A percentile compares a stretch with the other conserved stretches of the same genome.
phyloP scores from a whole-genome alignment of 768 basidiomycete genomes.

The Agrocybe praecox region DNA sequence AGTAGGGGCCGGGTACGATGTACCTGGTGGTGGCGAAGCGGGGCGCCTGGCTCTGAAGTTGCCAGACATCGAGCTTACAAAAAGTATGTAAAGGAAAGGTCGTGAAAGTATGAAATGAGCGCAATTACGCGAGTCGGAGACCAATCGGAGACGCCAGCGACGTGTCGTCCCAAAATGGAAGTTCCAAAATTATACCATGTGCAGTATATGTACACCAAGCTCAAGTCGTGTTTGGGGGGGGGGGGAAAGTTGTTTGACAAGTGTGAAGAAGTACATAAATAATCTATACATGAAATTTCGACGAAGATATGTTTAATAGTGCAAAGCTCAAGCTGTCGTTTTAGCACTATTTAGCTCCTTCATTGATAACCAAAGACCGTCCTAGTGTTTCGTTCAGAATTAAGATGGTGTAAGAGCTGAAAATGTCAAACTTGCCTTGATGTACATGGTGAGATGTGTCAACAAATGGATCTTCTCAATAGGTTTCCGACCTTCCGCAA shows the following conservation, averaged over 20 bases:
- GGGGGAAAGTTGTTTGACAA: no score
- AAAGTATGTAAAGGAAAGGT: conserved; percentile 6
- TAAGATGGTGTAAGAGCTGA: conserved; percentile 4
- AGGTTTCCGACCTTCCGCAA: conserved; percentile 30
- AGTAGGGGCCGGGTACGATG: conserved; percentile 33
- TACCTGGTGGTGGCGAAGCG: conserved; percentile 62
- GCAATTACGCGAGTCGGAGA: background rate
- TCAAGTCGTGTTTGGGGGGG: no score
- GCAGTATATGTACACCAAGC: no score
- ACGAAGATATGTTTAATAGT: no score
- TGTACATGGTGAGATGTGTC: conserved; percentile 46
- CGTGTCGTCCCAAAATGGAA: conserved; percentile 23
- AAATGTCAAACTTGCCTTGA: conserved; percentile 19
- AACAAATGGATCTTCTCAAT: conserved; percentile 37
- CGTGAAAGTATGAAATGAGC: conserved; percentile 1
- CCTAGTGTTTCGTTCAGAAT: conserved; percentile 17
- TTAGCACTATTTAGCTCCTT: conserved; percentile 25
- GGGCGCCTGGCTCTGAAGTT: conserved; percentile 69
- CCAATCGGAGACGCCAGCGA: conserved; percentile 13
- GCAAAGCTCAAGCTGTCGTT: no score
- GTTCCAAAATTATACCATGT: background rate
- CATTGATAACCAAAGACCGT: conserved; percentile 32
- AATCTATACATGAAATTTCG: no score
- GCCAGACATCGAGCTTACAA: conserved; percentile 36
- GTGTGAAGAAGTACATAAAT: no score